Conservation (phyloP, 1,139 yeast species). For the Geotrichum carabidarum region DNA sequence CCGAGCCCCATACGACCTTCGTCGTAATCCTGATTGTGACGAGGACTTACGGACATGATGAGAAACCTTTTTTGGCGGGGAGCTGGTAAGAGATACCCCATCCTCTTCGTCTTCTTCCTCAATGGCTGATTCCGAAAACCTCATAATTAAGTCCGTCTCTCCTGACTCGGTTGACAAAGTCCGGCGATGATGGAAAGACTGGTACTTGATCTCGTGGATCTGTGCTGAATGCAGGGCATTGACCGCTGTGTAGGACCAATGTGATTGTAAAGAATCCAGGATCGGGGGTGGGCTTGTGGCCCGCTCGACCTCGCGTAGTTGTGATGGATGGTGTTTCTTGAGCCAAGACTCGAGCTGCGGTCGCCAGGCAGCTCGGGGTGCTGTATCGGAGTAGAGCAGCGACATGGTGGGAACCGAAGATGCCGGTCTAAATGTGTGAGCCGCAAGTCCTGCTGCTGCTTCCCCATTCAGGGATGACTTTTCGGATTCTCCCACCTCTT, state of each 20-base stretch:
- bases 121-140: constrained; percentile 10
- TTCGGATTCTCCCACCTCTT: not conserved
- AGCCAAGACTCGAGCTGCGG: constrained; percentile 40
- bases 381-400: constrained; percentile 40
- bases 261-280: constrained; percentile 17
- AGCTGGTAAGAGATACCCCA: not conserved
- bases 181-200: constrained; percentile 3
- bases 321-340: constrained; percentile 24
- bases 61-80: constrained; percentile 3
- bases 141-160: constrained; percentile 2
- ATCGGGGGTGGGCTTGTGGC: constrained; percentile 19
- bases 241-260: constrained; percentile 14
- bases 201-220: constrained; percentile 14
- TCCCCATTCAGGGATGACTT: not conserved
- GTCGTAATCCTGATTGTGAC: constrained; percentile 4
- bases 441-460: not conserved
- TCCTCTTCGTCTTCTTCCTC: constrained; percentile 11
- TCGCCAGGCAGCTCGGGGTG: constrained; percentile 39
- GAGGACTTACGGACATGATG: constrained; percentile 12
- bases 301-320: constrained; percentile 20
- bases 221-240: constrained; percentile 13
- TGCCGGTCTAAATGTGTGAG: constrained; percentile 4
- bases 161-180: constrained; percentile 9
- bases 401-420: constrained; percentile 19
- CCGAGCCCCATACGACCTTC: constrained; percentile 10